Evolutionary conservation across 257 asterid genomes (phyloP).

Genomic region (Penstemon davidsonii): DNA sequence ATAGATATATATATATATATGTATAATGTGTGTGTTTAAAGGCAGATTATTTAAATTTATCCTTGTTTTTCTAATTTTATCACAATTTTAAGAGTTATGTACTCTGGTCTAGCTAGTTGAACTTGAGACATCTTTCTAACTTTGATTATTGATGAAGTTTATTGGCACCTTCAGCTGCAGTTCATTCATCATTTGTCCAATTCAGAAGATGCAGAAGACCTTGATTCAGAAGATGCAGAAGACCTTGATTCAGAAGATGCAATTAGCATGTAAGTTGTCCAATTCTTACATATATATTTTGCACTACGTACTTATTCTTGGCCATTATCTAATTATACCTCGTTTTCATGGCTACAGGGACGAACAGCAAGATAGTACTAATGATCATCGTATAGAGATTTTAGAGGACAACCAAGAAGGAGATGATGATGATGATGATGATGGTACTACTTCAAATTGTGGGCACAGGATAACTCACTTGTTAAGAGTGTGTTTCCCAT

Average conservation of each 20-base stretch:
- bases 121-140: conserved; percentile 17
- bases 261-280: conserved; percentile 45
- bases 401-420: conserved; percentile 28
- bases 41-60: not conserved
- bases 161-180: conserved; percentile 60
- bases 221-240: conserved; percentile 27
- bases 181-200: conserved; percentile 56
- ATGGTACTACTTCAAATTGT: conserved; percentile 26
- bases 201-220: conserved; percentile 40
- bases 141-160: no score
- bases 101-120: conserved; percentile 9
- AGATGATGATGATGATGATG: conserved; percentile 24
- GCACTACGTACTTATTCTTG: not conserved
- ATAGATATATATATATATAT: no score
- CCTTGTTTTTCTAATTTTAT: conserved; percentile 27
- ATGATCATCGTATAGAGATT: conserved; percentile 21
- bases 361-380: conserved; percentile 20
- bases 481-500: conserved; percentile 56
- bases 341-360: conserved; percentile 25
- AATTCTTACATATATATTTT: conserved; percentile 13
- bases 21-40: not conserved
- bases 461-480: conserved; percentile 41
- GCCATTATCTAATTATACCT: conserved; percentile 8
- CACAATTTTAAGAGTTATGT: conserved; percentile 2
- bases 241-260: conserved; percentile 35